Conservation (phyloP, 1,284 basidiomycete genomes). For the Laetiporus sulphureus region DNA sequence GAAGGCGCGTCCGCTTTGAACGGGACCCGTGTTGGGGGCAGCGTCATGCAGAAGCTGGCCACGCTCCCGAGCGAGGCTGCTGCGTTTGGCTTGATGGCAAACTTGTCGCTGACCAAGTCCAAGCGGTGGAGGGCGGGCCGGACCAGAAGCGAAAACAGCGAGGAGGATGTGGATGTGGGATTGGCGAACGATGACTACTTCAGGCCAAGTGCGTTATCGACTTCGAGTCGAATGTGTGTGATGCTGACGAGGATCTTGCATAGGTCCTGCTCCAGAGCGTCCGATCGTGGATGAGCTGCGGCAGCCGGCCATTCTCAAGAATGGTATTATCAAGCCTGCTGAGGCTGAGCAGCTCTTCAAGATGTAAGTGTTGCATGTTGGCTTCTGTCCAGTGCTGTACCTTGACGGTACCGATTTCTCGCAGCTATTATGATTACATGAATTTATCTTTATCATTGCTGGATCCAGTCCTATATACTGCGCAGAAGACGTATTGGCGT, state of each 20-base stretch:
- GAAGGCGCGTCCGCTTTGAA: slow-evolving; percentile 9
- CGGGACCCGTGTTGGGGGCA: slow-evolving; percentile 16
- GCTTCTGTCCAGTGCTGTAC: too few species aligned
- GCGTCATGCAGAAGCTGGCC: slow-evolving; percentile 33
- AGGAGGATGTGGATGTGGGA: slow-evolving; percentile 44
- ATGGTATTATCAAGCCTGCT: slow-evolving; percentile 58
- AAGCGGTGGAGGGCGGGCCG: slow-evolving; percentile 27
- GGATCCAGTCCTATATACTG: slow-evolving; percentile 71
- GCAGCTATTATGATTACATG: slow-evolving; percentile 70
- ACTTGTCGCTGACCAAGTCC: slow-evolving; percentile 43
- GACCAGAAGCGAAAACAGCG: slow-evolving; percentile 33
- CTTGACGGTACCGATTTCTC: slow-evolving; percentile 4
- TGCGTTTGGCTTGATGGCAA: slow-evolving; percentile 68
- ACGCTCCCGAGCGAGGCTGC: slow-evolving; percentile 52
- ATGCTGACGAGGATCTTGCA: not conserved
- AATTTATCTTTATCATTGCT: slow-evolving; percentile 66
- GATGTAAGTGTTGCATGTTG: slow-evolving; percentile 44
- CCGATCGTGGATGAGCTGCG: slow-evolving; percentile 30
- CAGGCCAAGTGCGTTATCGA: slow-evolving; percentile 41
- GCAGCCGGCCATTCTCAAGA: slow-evolving; percentile 63
- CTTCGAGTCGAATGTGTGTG: not conserved
- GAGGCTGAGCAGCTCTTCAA: slow-evolving; percentile 77
- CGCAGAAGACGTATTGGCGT: slow-evolving; percentile 63
- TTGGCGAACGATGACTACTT: slow-evolving; percentile 64
- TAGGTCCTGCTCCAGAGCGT: slow-evolving; percentile 40